Base-by-base conservation (phyloP, 768 basidiomycete species). In the Dioszegia aurantiaca region DNA sequence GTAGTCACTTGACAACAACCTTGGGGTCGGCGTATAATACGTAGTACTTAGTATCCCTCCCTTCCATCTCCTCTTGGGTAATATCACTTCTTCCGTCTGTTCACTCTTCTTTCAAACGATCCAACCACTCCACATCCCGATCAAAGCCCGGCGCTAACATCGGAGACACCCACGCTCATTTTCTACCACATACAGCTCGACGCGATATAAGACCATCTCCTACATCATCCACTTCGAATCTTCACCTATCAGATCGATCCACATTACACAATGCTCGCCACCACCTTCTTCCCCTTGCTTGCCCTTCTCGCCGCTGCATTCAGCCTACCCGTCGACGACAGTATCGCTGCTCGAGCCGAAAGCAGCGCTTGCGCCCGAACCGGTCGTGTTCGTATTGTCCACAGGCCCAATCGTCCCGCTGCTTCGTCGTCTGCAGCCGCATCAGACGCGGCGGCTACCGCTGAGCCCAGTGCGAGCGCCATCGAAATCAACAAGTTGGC, bases 91-190 rank as follows among this genome's bases (percentile, higher is more conserved):
- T n/a, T n/a, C n/a, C n/a, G n/a, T n/a, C n/a, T n/a, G n/a, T n/a
- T n/a, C n/a, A n/a, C n/a, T n/a, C n/a, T n/a, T n/a, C n/a, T n/a
- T n/a, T n/a, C n/a, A n/a, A n/a, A n/a, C n/a, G n/a, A n/a, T n/a
- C n/a, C n/a, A 9, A 28, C 27, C 31, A 21, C 46, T 27, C 46
- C 26, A 28, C 46, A 28, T 47, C 46, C 14, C 27, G 14, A 30
- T 28, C n/a, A 17, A 47, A 17, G 46, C 26, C 46, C 46, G 46
- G 46, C 28, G 46, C 46, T 47, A 47, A 28, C 31, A 24, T 16
- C 27, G 16, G 27, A 9, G 16, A 28, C 30, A 8, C 26, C 28
- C 46, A 47, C 27, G 28, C 46, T 6, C 31, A 30, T 33, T 5
- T 5, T 8, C 14, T 10, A 10, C 40, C 40, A 8, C 21, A 42